A percentile compares a stretch with the other conserved stretches of the same genome.
Conservation (phyloP, 1,139 yeast genomes). For the Geotrichum armillariae region DNA sequence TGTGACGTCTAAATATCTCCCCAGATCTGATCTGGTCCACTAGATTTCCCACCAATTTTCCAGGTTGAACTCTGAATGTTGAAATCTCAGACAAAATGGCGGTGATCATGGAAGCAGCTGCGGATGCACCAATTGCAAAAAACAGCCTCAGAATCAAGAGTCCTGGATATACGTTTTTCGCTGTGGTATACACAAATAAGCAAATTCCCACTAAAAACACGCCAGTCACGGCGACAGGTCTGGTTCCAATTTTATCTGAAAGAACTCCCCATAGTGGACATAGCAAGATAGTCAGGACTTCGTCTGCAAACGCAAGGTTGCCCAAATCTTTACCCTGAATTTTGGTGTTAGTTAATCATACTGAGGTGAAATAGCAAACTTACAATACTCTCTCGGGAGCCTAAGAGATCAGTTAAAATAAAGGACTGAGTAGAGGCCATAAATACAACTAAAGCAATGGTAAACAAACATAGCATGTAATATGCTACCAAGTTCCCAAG, state of each 20-base stretch:
- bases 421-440: slow-evolving; percentile 68
- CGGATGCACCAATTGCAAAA: slow-evolving; percentile 62
- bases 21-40: neutral
- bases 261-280: slow-evolving; percentile 67
- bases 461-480: slow-evolving; percentile 46
- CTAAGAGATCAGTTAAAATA: slow-evolving; percentile 57
- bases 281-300: slow-evolving; percentile 51
- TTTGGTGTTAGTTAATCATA: too few species aligned
- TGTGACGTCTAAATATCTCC: neutral
- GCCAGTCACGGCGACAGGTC: slow-evolving; percentile 52
- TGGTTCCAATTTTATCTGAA: slow-evolving; percentile 63
- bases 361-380: slow-evolving; percentile 17
- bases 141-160: slow-evolving; percentile 52
- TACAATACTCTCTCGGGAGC: slow-evolving; percentile 45
- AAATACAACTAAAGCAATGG: slow-evolving; percentile 63
- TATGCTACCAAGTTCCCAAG: slow-evolving; percentile 30
- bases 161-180: slow-evolving; percentile 48
- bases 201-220: slow-evolving; percentile 50
- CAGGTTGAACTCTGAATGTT: slow-evolving; percentile 37
- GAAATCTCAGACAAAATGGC: slow-evolving; percentile 56
- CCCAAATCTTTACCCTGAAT: slow-evolving; percentile 64
- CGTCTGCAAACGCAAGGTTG: slow-evolving; percentile 62
- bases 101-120: slow-evolving; percentile 47
- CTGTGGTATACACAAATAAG: slow-evolving; percentile 52
- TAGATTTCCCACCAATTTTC: slow-evolving; percentile 18